phyloP scores from a whole-genome alignment of 495 filamentous ascomycete species.

The Aspergillus cavernicola region DNA sequence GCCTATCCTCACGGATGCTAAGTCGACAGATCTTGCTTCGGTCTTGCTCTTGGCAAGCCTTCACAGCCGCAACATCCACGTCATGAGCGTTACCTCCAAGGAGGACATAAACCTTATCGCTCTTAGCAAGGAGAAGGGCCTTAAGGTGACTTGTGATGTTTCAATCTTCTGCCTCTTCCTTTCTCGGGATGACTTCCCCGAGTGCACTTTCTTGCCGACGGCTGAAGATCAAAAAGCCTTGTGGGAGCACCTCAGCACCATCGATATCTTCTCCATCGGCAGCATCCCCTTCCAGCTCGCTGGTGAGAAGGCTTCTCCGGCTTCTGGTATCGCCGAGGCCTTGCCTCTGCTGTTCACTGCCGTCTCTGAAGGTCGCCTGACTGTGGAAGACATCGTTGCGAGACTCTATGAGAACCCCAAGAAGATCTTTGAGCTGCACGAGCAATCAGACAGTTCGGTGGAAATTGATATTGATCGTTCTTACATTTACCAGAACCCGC shows the following conservation, averaged over 20 bases:
- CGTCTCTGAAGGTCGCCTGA: slow-evolving; percentile 70
- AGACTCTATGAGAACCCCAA: slow-evolving; percentile 79
- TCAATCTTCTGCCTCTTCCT: slow-evolving; percentile 79
- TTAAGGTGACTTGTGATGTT: slow-evolving; percentile 83
- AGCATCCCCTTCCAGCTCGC: slow-evolving; percentile 80
- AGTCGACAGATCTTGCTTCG: slow-evolving; percentile 77
- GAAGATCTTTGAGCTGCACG: slow-evolving; percentile 82
- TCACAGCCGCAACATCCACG: slow-evolving; percentile 78
- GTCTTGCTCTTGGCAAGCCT: slow-evolving; percentile 77
- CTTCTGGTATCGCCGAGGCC: slow-evolving; percentile 70
- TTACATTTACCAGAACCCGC: slow-evolving; percentile 52
- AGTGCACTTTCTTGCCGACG: slow-evolving; percentile 64
- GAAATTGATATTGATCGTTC: slow-evolving; percentile 73
- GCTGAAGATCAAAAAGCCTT: slow-evolving; percentile 69
- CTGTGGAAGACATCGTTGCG: slow-evolving; percentile 66
- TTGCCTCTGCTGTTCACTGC: slow-evolving; percentile 76
- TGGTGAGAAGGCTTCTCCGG: slow-evolving; percentile 52
- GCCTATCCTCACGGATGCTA: slow-evolving; percentile 82
- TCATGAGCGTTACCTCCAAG: slow-evolving; percentile 76
- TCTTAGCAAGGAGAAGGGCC: slow-evolving; percentile 75
- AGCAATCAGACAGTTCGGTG: slow-evolving; percentile 68
- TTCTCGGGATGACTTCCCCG: slow-evolving; percentile 68
- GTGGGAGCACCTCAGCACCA: slow-evolving; percentile 72
- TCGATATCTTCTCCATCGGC: slow-evolving; percentile 82
- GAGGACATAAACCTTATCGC: slow-evolving; percentile 80